A percentile compares a stretch with the other conserved stretches of the same genome.
Conservation (phyloP, 2,329 filamentous ascomycete species). For the Penicillium sp. region DNA sequence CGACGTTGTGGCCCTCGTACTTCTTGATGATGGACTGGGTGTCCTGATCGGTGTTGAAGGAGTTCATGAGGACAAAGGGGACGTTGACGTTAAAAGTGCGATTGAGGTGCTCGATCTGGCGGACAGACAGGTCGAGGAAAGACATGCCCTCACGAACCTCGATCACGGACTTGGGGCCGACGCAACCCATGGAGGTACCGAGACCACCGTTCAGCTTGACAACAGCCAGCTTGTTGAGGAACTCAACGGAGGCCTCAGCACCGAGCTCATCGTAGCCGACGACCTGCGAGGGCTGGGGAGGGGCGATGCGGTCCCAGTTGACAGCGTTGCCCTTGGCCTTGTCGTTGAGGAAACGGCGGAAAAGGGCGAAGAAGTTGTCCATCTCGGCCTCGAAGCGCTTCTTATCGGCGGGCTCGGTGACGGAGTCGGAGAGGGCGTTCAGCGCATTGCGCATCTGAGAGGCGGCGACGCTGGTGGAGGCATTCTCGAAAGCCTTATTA, state of each 20-base stretch:
- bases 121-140: constrained; percentile 97
- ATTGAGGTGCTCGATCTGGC: constrained; percentile 99
- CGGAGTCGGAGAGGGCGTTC: constrained; percentile 88
- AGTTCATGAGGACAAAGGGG: constrained; percentile 99
- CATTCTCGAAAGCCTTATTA: constrained; percentile 94
- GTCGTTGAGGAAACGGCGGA: constrained; percentile 97
- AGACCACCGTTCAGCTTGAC: constrained; percentile 99
- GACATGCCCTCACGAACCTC: constrained; percentile 99
- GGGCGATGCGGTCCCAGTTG: constrained; percentile 96
- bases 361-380: constrained; percentile 99
- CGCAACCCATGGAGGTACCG: constrained; percentile 99
- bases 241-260: constrained; percentile 87
- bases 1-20: constrained; percentile 99
- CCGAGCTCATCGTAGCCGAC: constrained; percentile 90
- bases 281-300: constrained; percentile 90
- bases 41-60: constrained; percentile 99
- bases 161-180: constrained; percentile 98
- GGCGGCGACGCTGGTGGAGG: constrained; percentile 94
- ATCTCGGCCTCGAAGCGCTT: constrained; percentile 97
- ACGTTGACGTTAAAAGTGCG: constrained; percentile 97
- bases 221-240: constrained; percentile 96
- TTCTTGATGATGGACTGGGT: constrained; percentile 99
- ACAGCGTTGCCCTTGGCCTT: constrained; percentile 96
- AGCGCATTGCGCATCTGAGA: constrained; percentile 99
- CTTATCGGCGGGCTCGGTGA: constrained; percentile 74